These are phyloP conservation scores for Gossypium ekmanianum DNA, from an alignment of 345 rosid species.

Conservation along the genomic window DNA sequence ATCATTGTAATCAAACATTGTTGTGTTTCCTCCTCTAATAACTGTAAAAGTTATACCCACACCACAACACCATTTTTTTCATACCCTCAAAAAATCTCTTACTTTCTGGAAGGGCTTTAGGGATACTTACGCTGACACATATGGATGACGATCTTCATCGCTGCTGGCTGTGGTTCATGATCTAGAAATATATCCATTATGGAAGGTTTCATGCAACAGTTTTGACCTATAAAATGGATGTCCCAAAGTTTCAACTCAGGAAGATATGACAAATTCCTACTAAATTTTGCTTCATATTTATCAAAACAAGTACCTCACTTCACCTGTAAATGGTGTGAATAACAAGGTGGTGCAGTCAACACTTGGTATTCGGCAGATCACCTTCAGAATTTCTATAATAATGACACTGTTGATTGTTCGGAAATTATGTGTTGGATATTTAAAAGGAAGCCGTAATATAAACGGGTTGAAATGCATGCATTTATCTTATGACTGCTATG, in stretches of 20 bases:
- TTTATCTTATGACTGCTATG: too few relatives aligned
- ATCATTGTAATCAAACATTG: constrained; percentile 36
- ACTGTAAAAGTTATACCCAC: constrained; percentile 12
- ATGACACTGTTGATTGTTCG: too few relatives aligned
- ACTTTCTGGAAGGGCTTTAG: neutral
- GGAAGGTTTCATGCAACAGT: constrained; percentile 52
- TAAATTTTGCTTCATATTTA: too few relatives aligned
- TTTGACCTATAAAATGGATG: constrained; percentile 29
- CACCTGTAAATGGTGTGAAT: too few relatives aligned
- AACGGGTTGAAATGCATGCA: too few relatives aligned
- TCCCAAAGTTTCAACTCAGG: neutral
- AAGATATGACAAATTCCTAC: neutral
- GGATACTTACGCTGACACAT: constrained; percentile 44
- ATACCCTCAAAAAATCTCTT: neutral
- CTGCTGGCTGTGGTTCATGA: constrained; percentile 48
- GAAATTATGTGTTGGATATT: too few relatives aligned
- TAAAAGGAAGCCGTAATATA: too few relatives aligned
- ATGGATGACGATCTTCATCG: constrained; percentile 55
- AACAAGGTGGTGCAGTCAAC: too few relatives aligned
- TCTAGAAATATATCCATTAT: constrained; percentile 31
- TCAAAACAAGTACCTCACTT: too few relatives aligned
- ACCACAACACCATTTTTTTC: neutral
- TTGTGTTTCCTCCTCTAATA: constrained; percentile 38
- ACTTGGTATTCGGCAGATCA: too few relatives aligned
- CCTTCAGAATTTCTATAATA: too few relatives aligned